A percentile compares a stretch with the other conserved stretches of the same genome.
phyloP scores from a whole-genome alignment of 2,329 filamentous ascomycete genomes.

The Penicillium nordicum region DNA sequence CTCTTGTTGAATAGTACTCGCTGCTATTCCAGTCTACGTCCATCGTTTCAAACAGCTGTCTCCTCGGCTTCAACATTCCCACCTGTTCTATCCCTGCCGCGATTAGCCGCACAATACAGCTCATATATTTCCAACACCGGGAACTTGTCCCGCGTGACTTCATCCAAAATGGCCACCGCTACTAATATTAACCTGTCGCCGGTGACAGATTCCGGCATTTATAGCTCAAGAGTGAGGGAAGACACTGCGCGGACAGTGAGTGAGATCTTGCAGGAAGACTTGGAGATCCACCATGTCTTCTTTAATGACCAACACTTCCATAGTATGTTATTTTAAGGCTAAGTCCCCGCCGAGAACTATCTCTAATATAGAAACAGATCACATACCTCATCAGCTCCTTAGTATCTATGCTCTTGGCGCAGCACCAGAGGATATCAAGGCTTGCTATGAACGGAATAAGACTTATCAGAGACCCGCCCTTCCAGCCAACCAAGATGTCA shows the following conservation, averaged over 20 bases:
- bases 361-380: slow-evolving; percentile 49
- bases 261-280: slow-evolving; percentile 71
- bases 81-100: not conserved
- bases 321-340: slow-evolving; percentile 36
- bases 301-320: slow-evolving; percentile 76
- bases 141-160: not conserved
- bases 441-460: slow-evolving; percentile 62
- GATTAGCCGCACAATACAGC: not conserved
- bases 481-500: slow-evolving; percentile 48
- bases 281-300: slow-evolving; percentile 71
- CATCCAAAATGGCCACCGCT: slow-evolving; percentile 48
- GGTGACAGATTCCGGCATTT: slow-evolving; percentile 44
- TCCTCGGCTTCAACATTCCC: not conserved
- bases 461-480: slow-evolving; percentile 61
- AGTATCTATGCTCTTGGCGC: slow-evolving; percentile 74
- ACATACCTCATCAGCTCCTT: slow-evolving; percentile 75
- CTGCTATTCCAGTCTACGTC: not conserved
- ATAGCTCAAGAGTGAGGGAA: slow-evolving; percentile 47
- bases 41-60: not conserved
- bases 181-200: slow-evolving; percentile 46
- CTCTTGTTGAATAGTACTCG: not conserved
- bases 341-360: not conserved
- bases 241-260: slow-evolving; percentile 62
- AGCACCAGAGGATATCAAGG: slow-evolving; percentile 55
- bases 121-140: not conserved